Evolutionary conservation across 2,329 filamentous ascomycete species (phyloP), one percentile per base, ranked within the genome.

Genomic region (Colletotrichum godetiae): DNA sequence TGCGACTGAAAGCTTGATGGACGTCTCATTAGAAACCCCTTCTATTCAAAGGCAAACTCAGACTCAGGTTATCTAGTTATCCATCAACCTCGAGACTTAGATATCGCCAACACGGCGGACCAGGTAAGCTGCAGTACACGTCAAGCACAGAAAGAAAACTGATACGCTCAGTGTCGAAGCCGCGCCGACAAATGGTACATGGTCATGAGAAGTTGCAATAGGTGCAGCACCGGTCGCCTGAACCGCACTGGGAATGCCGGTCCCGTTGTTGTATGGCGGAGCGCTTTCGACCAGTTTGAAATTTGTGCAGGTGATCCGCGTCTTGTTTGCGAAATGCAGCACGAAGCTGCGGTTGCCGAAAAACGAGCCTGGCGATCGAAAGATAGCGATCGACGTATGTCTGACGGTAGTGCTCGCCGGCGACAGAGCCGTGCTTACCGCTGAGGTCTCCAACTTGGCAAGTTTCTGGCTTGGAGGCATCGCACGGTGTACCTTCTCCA

Each of bases 371-470:
- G 85, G 81, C 78, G 35, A 90, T 87, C 3, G 90, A 90, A 22
- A 87, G 83, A 78, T 87, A 94, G 31, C 82, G 80, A 78, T 94
- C 92, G 71, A 81, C 78, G 82, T 89, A 93, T 59, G 82, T 83
- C 66, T 80, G 81, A 29, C 31, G 31, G 31, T 80, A 78, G 78
- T 87, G 91, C 75, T 87, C 86, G 4, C 61, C 19, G 42, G 35
- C 55, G 78, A 93, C 88, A 72, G 86, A 86, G 74, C 93, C 93
- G 78, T 92, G 85, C 84, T 96, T 96, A 79, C 94, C 94, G 77
- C 90, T 89, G 68, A 95, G 86, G 80, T 96, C 94, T 76, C 94
- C 94, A 11, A 94, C 90, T 82, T 96, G 90, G 84, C 94, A 96
- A 13, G 89, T 91, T 74, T 88, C 82, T 7, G 92, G 92, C 6